Percentiles rank a stretch among this genome's conserved stretches.
Conservation (phyloP, 2,329 filamentous ascomycete species). For the Neocatenulostroma microsporum region DNA sequence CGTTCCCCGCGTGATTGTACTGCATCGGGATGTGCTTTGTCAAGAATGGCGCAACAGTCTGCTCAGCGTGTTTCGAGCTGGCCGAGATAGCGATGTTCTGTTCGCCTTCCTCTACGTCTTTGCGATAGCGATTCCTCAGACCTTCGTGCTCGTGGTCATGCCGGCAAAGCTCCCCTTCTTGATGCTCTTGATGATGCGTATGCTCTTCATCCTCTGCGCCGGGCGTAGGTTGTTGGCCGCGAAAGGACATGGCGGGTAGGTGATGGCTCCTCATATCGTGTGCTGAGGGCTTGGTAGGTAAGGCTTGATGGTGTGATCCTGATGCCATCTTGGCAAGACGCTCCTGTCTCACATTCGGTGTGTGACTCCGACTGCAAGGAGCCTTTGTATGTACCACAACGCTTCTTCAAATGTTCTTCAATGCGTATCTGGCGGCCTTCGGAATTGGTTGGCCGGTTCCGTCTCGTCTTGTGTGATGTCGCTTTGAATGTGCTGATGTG, state of each 20-base stretch:
- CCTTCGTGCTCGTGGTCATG: conserved; percentile 29
- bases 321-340: conserved; percentile 12
- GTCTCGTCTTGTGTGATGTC: no score
- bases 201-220: conserved; percentile 9
- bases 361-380: no score
- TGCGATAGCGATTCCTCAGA: conserved; percentile 19
- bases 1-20: conserved; percentile 60
- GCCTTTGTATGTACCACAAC: no score
- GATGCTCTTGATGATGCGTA: conserved; percentile 3
- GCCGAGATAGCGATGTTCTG: conserved; percentile 35
- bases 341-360: conserved; percentile 4
- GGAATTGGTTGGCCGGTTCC: no score
- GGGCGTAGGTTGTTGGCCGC: conserved; percentile 15
- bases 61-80: conserved; percentile 57
- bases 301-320: conserved; percentile 11
- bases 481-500: no score
- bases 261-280: no score
- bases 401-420: no score
- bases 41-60: conserved; percentile 80
- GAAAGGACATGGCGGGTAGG: neutral
- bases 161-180: conserved; percentile 20
- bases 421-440: no score
- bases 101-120: conserved; percentile 19
- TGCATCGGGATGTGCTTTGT: conserved; percentile 82
- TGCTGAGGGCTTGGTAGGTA: no score